A percentile compares a stretch with the other conserved stretches of the same genome.
Conservation (phyloP, 2,329 filamentous ascomycete genomes). For the Xylariaceae sp. region DNA sequence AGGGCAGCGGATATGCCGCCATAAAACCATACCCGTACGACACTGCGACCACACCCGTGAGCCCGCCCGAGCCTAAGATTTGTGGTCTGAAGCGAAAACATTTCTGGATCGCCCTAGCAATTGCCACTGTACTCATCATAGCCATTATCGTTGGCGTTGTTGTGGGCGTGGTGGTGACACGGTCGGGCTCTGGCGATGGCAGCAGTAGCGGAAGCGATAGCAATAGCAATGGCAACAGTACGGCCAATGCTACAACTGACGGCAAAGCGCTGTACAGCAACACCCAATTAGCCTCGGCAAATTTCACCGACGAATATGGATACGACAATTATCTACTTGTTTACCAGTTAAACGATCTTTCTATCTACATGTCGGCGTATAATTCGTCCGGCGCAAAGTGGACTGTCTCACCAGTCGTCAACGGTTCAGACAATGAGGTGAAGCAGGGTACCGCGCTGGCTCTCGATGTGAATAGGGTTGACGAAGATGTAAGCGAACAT, state of each 20-base stretch:
- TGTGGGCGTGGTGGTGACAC: constrained; percentile 4
- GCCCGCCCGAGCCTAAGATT: constrained; percentile 2
- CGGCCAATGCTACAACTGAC: constrained; percentile 2
- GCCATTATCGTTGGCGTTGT: constrained; percentile 11
- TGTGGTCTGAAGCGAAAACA: constrained; percentile 10
- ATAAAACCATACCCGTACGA: too few species aligned
- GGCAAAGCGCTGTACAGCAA: constrained; percentile 1
- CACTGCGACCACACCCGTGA: too few species aligned
- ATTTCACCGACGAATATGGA: constrained; percentile 23
- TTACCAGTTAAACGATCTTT: constrained; percentile 23
- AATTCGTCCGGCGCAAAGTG: constrained; percentile 22
- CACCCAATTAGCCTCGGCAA: constrained; percentile 22
- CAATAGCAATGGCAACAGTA: neutral
- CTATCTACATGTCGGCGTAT: constrained; percentile 23
- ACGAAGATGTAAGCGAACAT: neutral
- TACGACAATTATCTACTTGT: constrained; percentile 21
- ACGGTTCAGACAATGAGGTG: constrained; percentile 16
- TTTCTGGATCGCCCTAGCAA: constrained; percentile 12
- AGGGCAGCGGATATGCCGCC: too few species aligned
- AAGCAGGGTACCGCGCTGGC: constrained; percentile 14
- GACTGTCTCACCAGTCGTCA: constrained; percentile 22
- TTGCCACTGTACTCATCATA: constrained; percentile 6
- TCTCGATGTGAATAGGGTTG: constrained; percentile 11
- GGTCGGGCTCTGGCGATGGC: neutral
- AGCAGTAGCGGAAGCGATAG: neutral